Evolutionary conservation across 192 early-diverging fungal species (phyloP), one percentile per base, ranked within the genome.

Genomic region (Backusella luteola): DNA sequence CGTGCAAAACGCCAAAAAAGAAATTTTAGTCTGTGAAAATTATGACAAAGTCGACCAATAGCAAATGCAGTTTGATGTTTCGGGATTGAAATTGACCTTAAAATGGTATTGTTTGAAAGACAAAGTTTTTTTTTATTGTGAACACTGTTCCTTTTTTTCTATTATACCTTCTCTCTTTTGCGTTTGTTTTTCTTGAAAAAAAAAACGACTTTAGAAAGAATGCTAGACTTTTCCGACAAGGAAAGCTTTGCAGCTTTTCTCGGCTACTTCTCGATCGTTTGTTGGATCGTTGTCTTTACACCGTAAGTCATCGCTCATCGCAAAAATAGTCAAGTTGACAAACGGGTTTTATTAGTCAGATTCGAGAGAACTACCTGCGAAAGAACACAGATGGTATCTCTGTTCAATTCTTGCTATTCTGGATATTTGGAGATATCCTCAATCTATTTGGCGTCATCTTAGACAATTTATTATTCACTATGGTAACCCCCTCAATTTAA

Each of bases 211-310:
- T 59, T 59, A 59, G 23, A 52, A 52, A 52, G 49, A 26, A 59
- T 59, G 53, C 9, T 59, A 59, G 53, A 59, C 53, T 26, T 23
- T 59, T 59, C 11, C 3, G 11, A 59, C 11, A 59, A 59, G 21
- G 53, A 59, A 59, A 59, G 21, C 53, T 59, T 56, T 15, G 73
- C 90, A 36, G 78, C 86, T 41, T 41, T 88, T n/a, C 82, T 86
- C 39, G 93, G 92, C 35, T 91, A 90, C 53, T 39, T 92, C 21
- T 91, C 89, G 52, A 89, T 93, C 19, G 81, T 66, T 7, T 92
- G 93, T 79, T 96, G 94, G 94, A 84, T 96, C 39, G 87, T 94
- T 1, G 94, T 96, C 68, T 93, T 93, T 85, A 89, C 91, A 59
- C 94, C 94, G 90, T 91, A 87, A 83, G 87, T 77, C 11, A 38